Base-by-base conservation (phyloP, 805 yeast genomes). In the Teunomyces pallodes region DNA sequence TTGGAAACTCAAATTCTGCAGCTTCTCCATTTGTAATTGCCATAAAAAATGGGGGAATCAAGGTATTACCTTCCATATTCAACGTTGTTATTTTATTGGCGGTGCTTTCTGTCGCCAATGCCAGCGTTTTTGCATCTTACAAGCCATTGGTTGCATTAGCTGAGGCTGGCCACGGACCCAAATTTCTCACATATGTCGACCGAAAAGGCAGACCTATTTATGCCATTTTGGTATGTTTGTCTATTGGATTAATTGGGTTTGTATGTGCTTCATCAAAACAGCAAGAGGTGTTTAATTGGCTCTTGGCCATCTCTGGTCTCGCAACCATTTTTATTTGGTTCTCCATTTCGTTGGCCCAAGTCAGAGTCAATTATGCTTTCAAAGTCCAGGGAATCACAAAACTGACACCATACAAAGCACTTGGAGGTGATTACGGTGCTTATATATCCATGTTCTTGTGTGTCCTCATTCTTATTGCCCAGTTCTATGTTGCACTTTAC, bases 261-360 rank as follows among this genome's bases (percentile, higher is more conserved):
- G 70, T 87, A 36, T 79, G 84, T 40, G 87, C 88, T 6, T 78
- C 86, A 29, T 66, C 75, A 2, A 66, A 75, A 48, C 80, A 81
- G 62, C 75, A 74, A 42, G 76, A 67, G 6, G 85, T 86, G 27
- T 87, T 87, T 69, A 73, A 73, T 51, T 87, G 94, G 94, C 66
- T 87, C 61, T 71, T 86, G 56, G 86, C 91, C n/a, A 64, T 87
- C 20, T 82, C 89, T 35, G 90, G 91, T 49, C 69, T 87, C 50
- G 81, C 90, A 1, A 82, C 90, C n/a, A 74, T 87, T 50, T 81
- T 85, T 66, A 83, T 87, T 17, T 87, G 96, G 96, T 84, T 84
- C 45, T 79, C 89, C 5, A 82, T 87, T 52, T 82, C 86, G 56
- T 68, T 78, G 36, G 79, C 84, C 35, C 92, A 87, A 57, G 57